Base-by-base conservation (phyloP, 805 yeast species). In the Lipomyces mesembrius region DNA sequence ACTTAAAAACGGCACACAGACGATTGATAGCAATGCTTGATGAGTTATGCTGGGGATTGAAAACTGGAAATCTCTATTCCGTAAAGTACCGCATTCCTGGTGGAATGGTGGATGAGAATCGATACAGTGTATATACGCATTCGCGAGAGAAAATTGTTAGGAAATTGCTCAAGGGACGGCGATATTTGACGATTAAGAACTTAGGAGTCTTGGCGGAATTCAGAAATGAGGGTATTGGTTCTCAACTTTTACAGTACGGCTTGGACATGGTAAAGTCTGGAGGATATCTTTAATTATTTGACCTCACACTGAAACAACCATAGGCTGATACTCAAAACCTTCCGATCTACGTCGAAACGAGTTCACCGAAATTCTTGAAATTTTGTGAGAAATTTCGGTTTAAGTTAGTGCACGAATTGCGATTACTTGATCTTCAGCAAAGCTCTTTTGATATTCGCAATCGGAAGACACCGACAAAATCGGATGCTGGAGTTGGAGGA, bases 311-410 rank as follows among this genome's bases (percentile, higher is more conserved):
- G 39, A 46, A 46, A 12, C 9, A 7, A 27, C 34, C 32, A 14
- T n/a, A 58, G 66, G 68, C 68, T n/a, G 71, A 67, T 43, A 65
- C 66, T 17, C 65, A 60, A 43, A 64, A 65, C 52, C 54, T 67
- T 11, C 71, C 71, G 25, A 67, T 67, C 7, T 65, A 43, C 55
- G n/a, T 60, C 17, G 63, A 62, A 53, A 65, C 63, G 4, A 22
- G 64, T 5, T 55, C 68, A 1, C 43, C 58, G 11, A 12, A 35
- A 3, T 39, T 56, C 14, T 35, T 67, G 5, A 43, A 39, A 52
- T 39, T 62, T 22, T 57, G 57, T 27, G 66, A 64, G 53, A 32
- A n/a, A 14, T 60, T 65, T 11, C 68, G 64, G 9, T 67, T 67
- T 37, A 57, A 49, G 29, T 53, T 67, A 25, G 65, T 65, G 9